These are phyloP conservation scores for Colletotrichum sp. DNA, from an alignment of 2,329 filamentous ascomycete species.

Conservation along the genomic window DNA sequence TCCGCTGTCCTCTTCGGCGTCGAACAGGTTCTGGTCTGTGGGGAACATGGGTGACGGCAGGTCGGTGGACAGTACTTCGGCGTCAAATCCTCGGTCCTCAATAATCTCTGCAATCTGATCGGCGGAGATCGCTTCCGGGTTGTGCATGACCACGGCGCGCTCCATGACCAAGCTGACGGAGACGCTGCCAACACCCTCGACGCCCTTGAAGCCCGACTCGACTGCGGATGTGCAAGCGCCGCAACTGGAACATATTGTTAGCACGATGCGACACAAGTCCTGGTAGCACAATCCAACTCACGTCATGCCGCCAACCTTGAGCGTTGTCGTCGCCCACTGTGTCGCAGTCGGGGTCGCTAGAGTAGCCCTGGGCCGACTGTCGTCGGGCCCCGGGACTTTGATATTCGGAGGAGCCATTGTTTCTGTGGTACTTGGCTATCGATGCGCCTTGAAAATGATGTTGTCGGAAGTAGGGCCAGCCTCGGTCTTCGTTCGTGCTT, in stretches of 20 bases:
- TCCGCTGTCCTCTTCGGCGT: constrained; percentile 42
- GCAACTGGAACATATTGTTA: constrained; percentile 59
- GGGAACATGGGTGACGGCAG: constrained; percentile 59
- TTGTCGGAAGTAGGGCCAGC: not conserved
- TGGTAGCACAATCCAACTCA: constrained; percentile 44
- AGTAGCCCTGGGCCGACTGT: constrained; percentile 29
- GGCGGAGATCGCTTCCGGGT: constrained; percentile 74
- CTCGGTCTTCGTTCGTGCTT: constrained; percentile 11
- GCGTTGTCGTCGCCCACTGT: constrained; percentile 86
- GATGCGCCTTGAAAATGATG: not conserved
- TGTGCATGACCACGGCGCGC: constrained; percentile 91
- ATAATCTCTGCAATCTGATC: constrained; percentile 84
- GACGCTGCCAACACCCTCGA: constrained; percentile 83
- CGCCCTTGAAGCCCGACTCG: constrained; percentile 84
- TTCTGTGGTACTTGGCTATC: not conserved
- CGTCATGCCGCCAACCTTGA: constrained; percentile 90
- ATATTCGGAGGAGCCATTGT: constrained; percentile 59
- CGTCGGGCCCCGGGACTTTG: constrained; percentile 49
- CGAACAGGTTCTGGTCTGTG: constrained; percentile 36
- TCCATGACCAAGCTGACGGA: constrained; percentile 96
- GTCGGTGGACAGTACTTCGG: constrained; percentile 84
- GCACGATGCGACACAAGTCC: constrained; percentile 14
- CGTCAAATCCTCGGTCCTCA: constrained; percentile 91
- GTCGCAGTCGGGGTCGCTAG: constrained; percentile 45
- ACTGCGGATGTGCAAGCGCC: constrained; percentile 96